A percentile compares a stretch with the other conserved stretches of the same genome.
These are phyloP conservation scores for Tricholoma flavovirens DNA, from an alignment of 768 basidiomycete genomes.

Conservation along the genomic window DNA sequence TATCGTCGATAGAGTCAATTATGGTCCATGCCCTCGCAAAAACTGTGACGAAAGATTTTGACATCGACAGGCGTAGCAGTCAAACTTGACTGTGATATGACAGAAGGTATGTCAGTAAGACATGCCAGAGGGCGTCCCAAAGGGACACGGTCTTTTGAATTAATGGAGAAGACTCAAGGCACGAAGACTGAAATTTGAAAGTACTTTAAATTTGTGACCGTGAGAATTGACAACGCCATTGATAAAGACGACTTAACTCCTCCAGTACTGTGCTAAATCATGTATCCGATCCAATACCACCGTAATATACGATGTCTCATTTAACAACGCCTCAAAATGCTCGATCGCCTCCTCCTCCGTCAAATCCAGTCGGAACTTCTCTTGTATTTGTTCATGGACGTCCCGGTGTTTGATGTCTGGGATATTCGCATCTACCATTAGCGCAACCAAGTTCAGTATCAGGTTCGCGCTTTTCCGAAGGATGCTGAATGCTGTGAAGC, in stretches of 20 bases:
- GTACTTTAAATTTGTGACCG: no score
- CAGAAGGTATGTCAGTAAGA: conserved; percentile 8
- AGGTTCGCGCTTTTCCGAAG: conserved; percentile 96
- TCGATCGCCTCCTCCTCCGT: conserved; percentile 97
- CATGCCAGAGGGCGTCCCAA: conserved; percentile 20
- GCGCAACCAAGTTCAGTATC: conserved; percentile 89
- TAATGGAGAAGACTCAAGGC: no score
- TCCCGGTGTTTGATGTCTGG: conserved; percentile 93
- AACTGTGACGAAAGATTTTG: conserved; percentile 50
- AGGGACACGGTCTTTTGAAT: background rate
- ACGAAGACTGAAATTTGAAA: no score
- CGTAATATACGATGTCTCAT: conserved; percentile 92
- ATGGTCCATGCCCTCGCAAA: conserved; percentile 41
- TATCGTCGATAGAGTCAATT: conserved; percentile 45
- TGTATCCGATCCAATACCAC: conserved; percentile 93
- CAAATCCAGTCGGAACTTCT: conserved; percentile 92
- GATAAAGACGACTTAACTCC: conserved; percentile 39
- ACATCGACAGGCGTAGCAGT: conserved; percentile 31
- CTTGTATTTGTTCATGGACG: conserved; percentile 86
- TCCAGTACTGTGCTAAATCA: conserved; percentile 85
- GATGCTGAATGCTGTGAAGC: conserved; percentile 96
- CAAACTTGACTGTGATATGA: background rate
- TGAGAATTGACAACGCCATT: no score
- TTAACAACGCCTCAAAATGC: conserved; percentile 88
- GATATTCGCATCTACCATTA: conserved; percentile 98